Base-by-base conservation (phyloP, 139 green algal genomes). In the Medakamo hakoo region DNA sequence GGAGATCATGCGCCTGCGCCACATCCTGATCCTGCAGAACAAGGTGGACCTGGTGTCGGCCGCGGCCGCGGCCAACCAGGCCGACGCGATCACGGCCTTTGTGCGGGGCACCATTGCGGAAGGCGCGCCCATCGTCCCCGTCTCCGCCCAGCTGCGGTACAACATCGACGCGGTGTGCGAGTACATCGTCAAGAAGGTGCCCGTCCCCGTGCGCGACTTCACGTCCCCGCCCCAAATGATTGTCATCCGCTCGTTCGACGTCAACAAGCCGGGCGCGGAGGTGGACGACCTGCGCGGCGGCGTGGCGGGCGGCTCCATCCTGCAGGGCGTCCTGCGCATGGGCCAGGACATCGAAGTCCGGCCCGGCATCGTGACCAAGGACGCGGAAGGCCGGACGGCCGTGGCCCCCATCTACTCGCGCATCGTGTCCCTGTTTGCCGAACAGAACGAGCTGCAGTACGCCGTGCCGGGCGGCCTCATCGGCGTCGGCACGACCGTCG, bases 131-230 rank as follows among this genome's bases (percentile, higher is more conserved):
- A 81, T 99, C 22, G 83, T 99, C 23, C 93, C 93, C 60, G 94
- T 99, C 64, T 94, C 83, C 14, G 93, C 93, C 21, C 93, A 98
- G 83, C 86, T 99, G 55, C 97, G 95, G 76, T 99, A 99, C 85
- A 99, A 99, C 74, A 86, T 98, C 31, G 93, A 99, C 75, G 93
- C 93, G 16, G 93, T 99, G 68, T 95, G 87, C 70, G 93, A 99
- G 79, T 97, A 96, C 83, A 89, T 99, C 64, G 68, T 85, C 29
- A 96, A 96, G 69, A 88, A 88, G 62, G 92, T 96, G 61, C 88
- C 88, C 1, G 79, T 95, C 30, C 88, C 88, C 27, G 67, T 90
- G 25, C 73, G 92, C 25, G 93, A 99, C 80, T 99, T 99, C 62
- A 72, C 72, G 9, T 95, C 88, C 9, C 80, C 90, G 55, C 93